Base-by-base conservation (phyloP, 2,329 filamentous ascomycete genomes). In the Knufia fluminis region DNA sequence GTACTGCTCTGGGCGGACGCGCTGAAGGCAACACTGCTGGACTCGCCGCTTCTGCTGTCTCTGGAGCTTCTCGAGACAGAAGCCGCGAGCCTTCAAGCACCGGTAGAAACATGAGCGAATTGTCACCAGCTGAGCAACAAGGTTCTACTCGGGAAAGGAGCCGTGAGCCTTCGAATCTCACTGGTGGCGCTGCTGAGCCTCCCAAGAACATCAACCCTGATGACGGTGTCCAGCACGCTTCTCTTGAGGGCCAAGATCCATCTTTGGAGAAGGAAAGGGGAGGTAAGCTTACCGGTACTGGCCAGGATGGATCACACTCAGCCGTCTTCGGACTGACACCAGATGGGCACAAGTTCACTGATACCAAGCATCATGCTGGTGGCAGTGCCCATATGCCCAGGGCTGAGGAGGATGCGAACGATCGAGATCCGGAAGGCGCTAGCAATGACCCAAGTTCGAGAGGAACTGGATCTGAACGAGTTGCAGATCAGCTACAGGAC, bases 271-370 rank as follows among this genome's bases (percentile, higher is more conserved):
- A 53, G 8, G 35, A 33, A 22, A 49, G 47, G n/a, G 33, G 38
- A 17, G 32, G 44, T 17, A 58, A 57, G 33, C 32, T 57, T 28
- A 52, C 52, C 7, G 57, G 57, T 41, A 48, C 46, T 7, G 57
- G 42, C 19, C 53, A 24, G 1, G 50, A 50, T 3, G 57, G 57
- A 38, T 56, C 53, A n/a, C 57, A 59, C 50, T 54, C 52, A 6
- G 57, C 57, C 12, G 50, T 57, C 23, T 59, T 59, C 33, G 57
- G 57, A 2, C 48, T 59, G n/a, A 59, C 57, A 4, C 57, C 80
- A 77, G 10, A 92, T 85, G 0, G 83, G 83, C 49, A 92, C 64
- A 3, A 80, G 69, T 66, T 82, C 80, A 62, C 91, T 91, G 20
- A 92, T 8, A 47, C 44, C 6, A 8, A 20, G 16, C n/a, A n/a